Evolutionary conservation across 2,329 filamentous ascomycete species (phyloP), one percentile per base, ranked within the genome.

Genomic region (Pseudocercospora eumusae): DNA sequence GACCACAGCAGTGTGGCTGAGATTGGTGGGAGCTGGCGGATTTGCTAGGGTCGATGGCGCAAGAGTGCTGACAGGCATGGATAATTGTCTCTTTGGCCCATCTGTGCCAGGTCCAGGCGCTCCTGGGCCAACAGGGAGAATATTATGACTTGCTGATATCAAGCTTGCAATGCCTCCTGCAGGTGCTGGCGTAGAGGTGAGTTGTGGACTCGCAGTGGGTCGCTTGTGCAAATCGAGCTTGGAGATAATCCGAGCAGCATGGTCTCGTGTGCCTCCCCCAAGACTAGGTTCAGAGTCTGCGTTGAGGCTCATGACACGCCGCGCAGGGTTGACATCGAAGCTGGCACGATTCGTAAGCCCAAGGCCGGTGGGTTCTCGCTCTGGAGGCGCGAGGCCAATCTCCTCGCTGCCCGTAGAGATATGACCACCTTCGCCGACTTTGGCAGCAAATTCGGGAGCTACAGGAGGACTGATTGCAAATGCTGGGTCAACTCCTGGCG

Each of bases 381-480:
- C 86, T 5, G 88, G 88, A 10, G 53, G 27, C 21, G 27, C 27
- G 21, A 58, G 60, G 4, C 86, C 89, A 44, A 81, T 70, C 44
- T 90, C 87, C 27, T 88, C 84, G 47, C 80, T 80, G 8, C 79
- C 76, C 62, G 82, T 77, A 5, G 79, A 76, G 15, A 80, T 79
- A 66, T 91, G 83, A 20, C 88, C 85, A 67, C 33, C 33, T 36
- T 95, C 91, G 4, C 87, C 81, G 6, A 84, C 80, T 71, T 90
- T 93, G 20, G 92, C 91, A 4, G 93, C 92, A 73, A 98, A 97
- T 73, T 98, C 93, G 0, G 92, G 90, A 5, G 93, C 88, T 28
- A 90, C 87, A 13, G 95, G 91, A 8, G 92, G 90, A 2, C 90
- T 95, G 67, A 99, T 96, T 6, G 93, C 90, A 77, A 98, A 99